phyloP scores from a whole-genome alignment of 202 grass and related monocot genomes.

The Saccharum hybrid region DNA sequence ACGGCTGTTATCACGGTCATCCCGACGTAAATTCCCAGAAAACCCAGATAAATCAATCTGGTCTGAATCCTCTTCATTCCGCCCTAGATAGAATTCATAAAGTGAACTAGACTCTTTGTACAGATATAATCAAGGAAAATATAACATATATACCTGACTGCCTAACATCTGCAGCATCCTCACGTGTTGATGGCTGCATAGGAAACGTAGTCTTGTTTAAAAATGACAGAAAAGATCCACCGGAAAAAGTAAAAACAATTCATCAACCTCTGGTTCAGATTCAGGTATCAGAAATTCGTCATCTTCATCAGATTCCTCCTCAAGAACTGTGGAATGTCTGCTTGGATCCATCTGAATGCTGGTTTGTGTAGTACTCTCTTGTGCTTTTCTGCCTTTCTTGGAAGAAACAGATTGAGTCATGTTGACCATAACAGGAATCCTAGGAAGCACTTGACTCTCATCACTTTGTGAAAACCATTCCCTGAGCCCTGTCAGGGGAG shows the following conservation, averaged over 20 bases:
- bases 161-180: conserved; percentile 48
- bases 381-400: conserved; percentile 72
- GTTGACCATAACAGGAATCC: conserved; percentile 82
- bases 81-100: conserved; percentile 55
- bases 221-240: conserved; percentile 26
- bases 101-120: conserved; percentile 3
- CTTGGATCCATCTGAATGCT: conserved; percentile 53
- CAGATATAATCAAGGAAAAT: conserved; percentile 24
- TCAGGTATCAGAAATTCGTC: conserved; percentile 72
- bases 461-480: conserved; percentile 98
- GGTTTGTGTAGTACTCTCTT: conserved; percentile 53
- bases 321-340: conserved; percentile 59
- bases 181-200: conserved; percentile 60
- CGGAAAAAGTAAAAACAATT: conserved; percentile 30
- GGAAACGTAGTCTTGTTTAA: conserved; percentile 43
- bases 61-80: conserved; percentile 64
- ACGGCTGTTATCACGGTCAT: conserved; percentile 85
- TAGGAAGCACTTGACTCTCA: conserved; percentile 71
- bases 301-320: conserved; percentile 95
- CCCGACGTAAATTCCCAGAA: conserved; percentile 88
- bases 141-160: conserved; percentile 52
- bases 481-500: conserved; percentile 66
- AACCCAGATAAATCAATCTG: conserved; percentile 82
- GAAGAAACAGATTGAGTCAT: conserved; percentile 65
- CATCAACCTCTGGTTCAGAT: conserved; percentile 67